Evolutionary conservation across 2,329 filamentous ascomycete species (phyloP).

Genomic region (Tolypocladium nubicola): DNA sequence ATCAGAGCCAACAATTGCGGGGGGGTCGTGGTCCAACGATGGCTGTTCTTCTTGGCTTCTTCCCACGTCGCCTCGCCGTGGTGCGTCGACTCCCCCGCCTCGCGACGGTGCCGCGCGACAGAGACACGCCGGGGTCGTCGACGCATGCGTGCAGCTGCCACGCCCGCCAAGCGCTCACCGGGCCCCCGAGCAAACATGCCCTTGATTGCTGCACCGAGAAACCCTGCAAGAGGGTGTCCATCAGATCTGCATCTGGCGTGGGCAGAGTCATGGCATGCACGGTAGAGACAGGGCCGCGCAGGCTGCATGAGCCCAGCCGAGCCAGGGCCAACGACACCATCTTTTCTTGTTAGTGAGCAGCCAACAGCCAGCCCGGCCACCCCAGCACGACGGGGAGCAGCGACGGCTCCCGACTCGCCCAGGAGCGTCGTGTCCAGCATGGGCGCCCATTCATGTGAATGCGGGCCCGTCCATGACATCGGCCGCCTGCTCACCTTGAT

Average conservation of each 20-base stretch:
- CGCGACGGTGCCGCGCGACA: too few species aligned
- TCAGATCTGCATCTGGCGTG: neutral
- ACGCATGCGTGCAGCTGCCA: neutral
- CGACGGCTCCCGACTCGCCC: neutral
- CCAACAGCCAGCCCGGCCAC: neutral
- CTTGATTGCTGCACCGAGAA: neutral
- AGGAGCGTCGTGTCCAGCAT: neutral
- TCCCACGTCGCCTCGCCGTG: too few species aligned
- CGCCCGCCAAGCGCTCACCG: neutral
- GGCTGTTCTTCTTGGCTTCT: too few species aligned
- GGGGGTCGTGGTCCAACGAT: too few species aligned
- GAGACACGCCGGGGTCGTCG: neutral
- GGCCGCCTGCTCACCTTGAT: neutral
- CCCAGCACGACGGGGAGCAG: neutral
- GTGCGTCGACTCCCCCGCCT: too few species aligned
- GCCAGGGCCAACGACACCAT: neutral
- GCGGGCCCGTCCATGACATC: neutral
- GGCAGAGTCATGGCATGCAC: neutral
- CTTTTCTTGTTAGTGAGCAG: neutral
- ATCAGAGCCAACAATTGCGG: too few species aligned
- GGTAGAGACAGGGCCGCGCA: neutral
- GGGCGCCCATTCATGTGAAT: neutral
- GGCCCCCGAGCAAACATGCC: neutral
- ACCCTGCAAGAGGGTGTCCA: neutral
- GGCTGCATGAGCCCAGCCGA: neutral